Evolutionary conservation across 2,329 filamentous ascomycete genomes (phyloP), one percentile per base, ranked within the genome.

Genomic region (Curvularia hawaiiensis): DNA sequence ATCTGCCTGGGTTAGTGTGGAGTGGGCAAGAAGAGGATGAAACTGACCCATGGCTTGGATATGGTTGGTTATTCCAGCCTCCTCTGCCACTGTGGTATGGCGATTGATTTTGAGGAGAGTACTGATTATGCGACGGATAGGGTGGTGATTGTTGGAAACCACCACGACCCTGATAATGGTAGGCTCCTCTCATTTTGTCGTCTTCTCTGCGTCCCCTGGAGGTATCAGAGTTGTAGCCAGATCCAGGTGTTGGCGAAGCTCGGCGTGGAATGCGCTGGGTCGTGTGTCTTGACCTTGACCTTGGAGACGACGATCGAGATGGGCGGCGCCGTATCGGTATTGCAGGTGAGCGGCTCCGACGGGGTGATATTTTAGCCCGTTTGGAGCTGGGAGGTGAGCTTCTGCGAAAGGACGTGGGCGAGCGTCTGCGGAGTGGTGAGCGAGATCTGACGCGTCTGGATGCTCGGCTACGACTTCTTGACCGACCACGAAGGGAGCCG

Each of bases 31-130:
- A 18, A 18, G 5, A 18, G 14, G 4, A 52, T 24, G 31, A 16
- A 16, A 75, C 79, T 76, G 78, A 85, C 84, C 80, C 78, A 68
- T 83, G 79, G 52, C 76, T 78, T 31, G 78, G 74, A 64, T 81
- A 54, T 60, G 68, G 51, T 41, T 73, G 82, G 20, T 79, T 80
- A 59, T 75, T 76, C 81, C 85, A 85, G 50, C 79, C 80, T 30
- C 83, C 83, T 72, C 85, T 79, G 48, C 79, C 79, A 60, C 78
- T 78, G 38, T 79, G 79, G 68, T 88, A 85, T 14, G 87, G 85
- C 39, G 87, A 88, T 43, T 84, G 83, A 10, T 81, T 80, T 58
- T 83, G 83, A n/a, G 88, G 85, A 18, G 87, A 88, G 45, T 82
- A 83, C 63, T 86, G 84, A 64, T 83, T 82, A 20, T 85, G 82